Conservation (phyloP, 495 filamentous ascomycete genomes). For the Penicillium steckii region DNA sequence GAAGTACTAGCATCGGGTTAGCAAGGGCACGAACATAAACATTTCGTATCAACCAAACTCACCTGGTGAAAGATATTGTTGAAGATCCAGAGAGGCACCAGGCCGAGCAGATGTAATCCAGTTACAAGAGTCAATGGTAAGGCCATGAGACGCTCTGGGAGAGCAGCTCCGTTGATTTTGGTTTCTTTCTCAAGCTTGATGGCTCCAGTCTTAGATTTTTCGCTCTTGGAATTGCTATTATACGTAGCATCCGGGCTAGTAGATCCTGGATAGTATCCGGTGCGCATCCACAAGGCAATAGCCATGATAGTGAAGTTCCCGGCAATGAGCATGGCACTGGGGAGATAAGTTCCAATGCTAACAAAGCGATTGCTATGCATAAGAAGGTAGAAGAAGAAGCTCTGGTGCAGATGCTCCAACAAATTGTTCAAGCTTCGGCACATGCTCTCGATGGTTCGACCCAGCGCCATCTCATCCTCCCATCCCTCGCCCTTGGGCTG, state of each 20-base stretch:
- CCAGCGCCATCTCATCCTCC: slow-evolving; percentile 96
- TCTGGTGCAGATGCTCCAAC: slow-evolving; percentile 95
- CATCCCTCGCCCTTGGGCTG: slow-evolving; percentile 87
- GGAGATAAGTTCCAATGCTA: slow-evolving; percentile 95
- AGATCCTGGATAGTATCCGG: slow-evolving; percentile 52
- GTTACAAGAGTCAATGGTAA: slow-evolving; percentile 73
- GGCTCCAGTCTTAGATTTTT: slow-evolving; percentile 23
- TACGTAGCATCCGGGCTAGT: slow-evolving; percentile 7
- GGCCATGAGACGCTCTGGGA: slow-evolving; percentile 71
- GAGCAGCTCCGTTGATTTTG: slow-evolving; percentile 20
- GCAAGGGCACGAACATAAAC: slow-evolving; percentile 11
- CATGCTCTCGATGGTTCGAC: slow-evolving; percentile 82
- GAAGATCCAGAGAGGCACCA: slow-evolving; percentile 83
- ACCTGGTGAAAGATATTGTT: slow-evolving; percentile 70
- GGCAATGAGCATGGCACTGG: slow-evolving; percentile 93
- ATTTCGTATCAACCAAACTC: slow-evolving; percentile 23
- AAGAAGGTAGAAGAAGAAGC: slow-evolving; percentile 98
- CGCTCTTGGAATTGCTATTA: slow-evolving; percentile 16
- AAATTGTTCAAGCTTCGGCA: slow-evolving; percentile 94
- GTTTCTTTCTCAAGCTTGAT: slow-evolving; percentile 16
- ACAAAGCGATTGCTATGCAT: slow-evolving; percentile 90
- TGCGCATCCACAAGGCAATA: slow-evolving; percentile 87
- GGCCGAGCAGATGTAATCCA: slow-evolving; percentile 70
- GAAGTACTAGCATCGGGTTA: slow-evolving; percentile 48
- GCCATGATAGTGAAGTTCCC: slow-evolving; percentile 94